Conservation (phyloP, 169 alveolate species). For the Babesia sp. region DNA sequence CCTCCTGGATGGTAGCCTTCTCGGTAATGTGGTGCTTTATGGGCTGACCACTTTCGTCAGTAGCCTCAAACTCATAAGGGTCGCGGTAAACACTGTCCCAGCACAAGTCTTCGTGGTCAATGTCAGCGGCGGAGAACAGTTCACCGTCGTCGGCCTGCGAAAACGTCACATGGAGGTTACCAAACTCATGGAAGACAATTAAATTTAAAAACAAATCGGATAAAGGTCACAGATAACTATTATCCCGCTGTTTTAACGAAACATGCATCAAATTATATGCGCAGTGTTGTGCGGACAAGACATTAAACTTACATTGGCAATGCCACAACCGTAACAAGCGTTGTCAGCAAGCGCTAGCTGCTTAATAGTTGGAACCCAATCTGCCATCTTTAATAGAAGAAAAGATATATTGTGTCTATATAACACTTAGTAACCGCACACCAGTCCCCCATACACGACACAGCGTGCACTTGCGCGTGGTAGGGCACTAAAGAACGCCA, state of each 20-base stretch:
- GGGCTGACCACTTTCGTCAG: slow-evolving; percentile 58
- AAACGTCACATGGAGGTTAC: background rate
- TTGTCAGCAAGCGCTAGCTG: slow-evolving; percentile 59
- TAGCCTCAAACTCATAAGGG: slow-evolving; percentile 45
- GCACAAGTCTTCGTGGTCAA: slow-evolving; percentile 60
- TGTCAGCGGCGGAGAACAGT: slow-evolving; percentile 60
- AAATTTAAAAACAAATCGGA: background rate
- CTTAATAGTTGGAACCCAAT: slow-evolving; percentile 65
- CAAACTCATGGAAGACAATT: background rate
- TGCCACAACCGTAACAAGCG: slow-evolving; percentile 67
- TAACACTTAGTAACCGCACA: slow-evolving; percentile 2
- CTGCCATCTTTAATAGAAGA: slow-evolving; percentile 43
- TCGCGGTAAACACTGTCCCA: slow-evolving; percentile 68
- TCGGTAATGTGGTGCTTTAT: slow-evolving; percentile 47
- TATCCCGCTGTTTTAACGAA: background rate
- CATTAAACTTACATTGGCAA: slow-evolving; percentile 55
- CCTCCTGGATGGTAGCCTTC: slow-evolving; percentile 57
- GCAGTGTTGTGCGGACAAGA: background rate
- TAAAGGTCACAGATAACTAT: background rate
- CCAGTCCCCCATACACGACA: slow-evolving; percentile 44
- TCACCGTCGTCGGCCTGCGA: slow-evolving; percentile 65
- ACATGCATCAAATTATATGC: background rate
- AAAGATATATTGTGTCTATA: background rate
- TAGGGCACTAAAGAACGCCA: background rate
- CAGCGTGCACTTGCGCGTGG: slow-evolving; percentile 17